Evolutionary conservation across 106 monocot genomes (phyloP).

Genomic region (Agapanthus africanus): DNA sequence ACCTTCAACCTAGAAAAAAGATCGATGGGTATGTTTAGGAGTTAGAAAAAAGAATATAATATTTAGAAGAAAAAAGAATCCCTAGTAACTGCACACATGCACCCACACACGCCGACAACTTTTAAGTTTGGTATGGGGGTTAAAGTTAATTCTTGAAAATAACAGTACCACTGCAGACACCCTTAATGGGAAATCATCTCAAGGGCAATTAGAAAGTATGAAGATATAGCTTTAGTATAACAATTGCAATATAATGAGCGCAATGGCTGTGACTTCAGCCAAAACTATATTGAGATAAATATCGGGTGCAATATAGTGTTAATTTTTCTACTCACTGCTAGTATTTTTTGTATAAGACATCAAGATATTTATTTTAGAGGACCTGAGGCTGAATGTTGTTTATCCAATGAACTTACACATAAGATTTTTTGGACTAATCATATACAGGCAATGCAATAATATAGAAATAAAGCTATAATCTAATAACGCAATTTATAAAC

Average conservation of each 20-base stretch:
- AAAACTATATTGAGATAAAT: background rate
- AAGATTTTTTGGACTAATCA: background rate
- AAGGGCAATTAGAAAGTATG: background rate
- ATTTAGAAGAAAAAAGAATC: background rate
- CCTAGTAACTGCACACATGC: background rate
- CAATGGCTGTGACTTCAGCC: background rate
- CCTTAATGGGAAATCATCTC: background rate
- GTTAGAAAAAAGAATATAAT: background rate
- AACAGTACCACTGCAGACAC: background rate
- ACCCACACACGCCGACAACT: too few species aligned
- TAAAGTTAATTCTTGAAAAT: background rate
- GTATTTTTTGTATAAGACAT: background rate
- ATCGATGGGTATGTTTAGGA: background rate
- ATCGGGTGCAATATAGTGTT: background rate
- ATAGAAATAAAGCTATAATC: background rate
- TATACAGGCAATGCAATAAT: background rate
- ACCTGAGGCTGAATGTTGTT: background rate
- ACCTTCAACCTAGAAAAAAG: conserved; percentile 69
- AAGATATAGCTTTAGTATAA: background rate
- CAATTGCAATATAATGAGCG: background rate
- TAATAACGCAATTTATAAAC: conserved; percentile 6
- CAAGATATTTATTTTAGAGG: background rate
- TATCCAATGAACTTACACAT: background rate
- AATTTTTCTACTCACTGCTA: background rate
- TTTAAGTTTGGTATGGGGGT: background rate